phyloP scores from a whole-genome alignment of 2,329 filamentous ascomycete species.

The Pleochaeta shiraiana region DNA sequence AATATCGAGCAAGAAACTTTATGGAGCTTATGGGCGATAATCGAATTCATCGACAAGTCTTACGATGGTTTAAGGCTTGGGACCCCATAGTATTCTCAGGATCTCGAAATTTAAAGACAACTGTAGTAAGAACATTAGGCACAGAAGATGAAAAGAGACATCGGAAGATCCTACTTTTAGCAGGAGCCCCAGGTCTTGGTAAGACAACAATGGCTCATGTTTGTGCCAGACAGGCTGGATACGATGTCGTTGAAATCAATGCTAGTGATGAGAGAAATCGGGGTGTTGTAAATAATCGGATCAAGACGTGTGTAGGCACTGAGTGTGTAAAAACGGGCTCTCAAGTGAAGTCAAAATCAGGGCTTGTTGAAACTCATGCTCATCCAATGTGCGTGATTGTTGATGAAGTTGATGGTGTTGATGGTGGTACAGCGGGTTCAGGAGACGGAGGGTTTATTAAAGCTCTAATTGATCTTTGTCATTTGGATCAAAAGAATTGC shows the following conservation, averaged over 20 bases:
- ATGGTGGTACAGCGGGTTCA: slow-evolving; percentile 50
- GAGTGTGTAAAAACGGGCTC: slow-evolving; percentile 69
- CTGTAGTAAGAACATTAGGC: slow-evolving; percentile 22
- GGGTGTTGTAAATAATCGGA: slow-evolving; percentile 76
- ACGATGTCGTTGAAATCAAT: slow-evolving; percentile 94
- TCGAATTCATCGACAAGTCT: slow-evolving; percentile 69
- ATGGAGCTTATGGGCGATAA: slow-evolving; percentile 91
- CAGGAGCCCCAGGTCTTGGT: slow-evolving; percentile 78
- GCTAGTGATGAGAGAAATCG: slow-evolving; percentile 86
- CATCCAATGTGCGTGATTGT: slow-evolving; percentile 85
- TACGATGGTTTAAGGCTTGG: slow-evolving; percentile 90
- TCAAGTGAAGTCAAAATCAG: slow-evolving; percentile 28
- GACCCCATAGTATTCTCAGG: slow-evolving; percentile 75
- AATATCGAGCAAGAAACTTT: slow-evolving; percentile 82
- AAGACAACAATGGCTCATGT: slow-evolving; percentile 96
- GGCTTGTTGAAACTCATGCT: slow-evolving; percentile 43
- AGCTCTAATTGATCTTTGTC: slow-evolving; percentile 75
- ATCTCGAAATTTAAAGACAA: slow-evolving; percentile 32
- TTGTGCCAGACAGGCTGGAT: slow-evolving; percentile 84
- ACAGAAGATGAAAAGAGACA: slow-evolving; percentile 52
- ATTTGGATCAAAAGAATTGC: slow-evolving; percentile 65
- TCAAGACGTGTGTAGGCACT: slow-evolving; percentile 78
- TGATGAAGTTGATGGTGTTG: slow-evolving; percentile 91
- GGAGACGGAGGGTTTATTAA: slow-evolving; percentile 93
- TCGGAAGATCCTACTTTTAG: slow-evolving; percentile 72